Evolutionary conservation across 1,139 yeast species (phyloP), one percentile per base, ranked within the genome.

Genomic region (Saccharomyces hybrid): DNA sequence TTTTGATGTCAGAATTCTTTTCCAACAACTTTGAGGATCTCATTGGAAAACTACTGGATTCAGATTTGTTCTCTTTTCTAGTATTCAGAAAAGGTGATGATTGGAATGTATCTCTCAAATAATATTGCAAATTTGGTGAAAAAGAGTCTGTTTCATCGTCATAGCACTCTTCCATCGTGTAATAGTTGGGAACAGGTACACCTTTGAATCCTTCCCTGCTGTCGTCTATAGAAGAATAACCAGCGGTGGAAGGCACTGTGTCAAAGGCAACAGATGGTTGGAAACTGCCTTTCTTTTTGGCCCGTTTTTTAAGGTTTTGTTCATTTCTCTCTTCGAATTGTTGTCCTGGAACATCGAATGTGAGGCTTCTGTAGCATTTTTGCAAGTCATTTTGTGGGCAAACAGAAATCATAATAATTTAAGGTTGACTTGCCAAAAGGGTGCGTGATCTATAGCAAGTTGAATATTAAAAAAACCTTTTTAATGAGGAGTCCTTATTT

Each of bases 1-100:
- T 57, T 20, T 55, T 55, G 20, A 38, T 38, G 44, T 38, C 44
- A 38, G n/a, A 9, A 20, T 20, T 38, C 20, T 38, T 38, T 26
- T 38, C 20, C 56, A 52, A 57, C n/a, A 53, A 55, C 34, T 51
- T 48, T 51, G 51, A 50, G 44, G 51, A 46, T 38, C 27, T 23
- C 44, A 47, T 13, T 29, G 50, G 26, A 5, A 41, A 42, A 3
- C 34, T 16, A 14, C 50, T 38, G 23, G 31, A 20, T 31, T 27
- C 49, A 25, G 46, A 50, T 38, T 50, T 47, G 14, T 44, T 29
- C 9, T 44, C 46, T n/a, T 28, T 38, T 11, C 44, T 20, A 20
- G 44, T 20, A 11, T 38, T 38, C 44, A 38, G 11, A 38, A 25
- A 38, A 11, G 44, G 25, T 38, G 44, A 20, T 11, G 44, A 38